These are phyloP conservation scores for Gossypium gossypioides DNA, from an alignment of 441 rosid species.

Conservation along the genomic window DNA sequence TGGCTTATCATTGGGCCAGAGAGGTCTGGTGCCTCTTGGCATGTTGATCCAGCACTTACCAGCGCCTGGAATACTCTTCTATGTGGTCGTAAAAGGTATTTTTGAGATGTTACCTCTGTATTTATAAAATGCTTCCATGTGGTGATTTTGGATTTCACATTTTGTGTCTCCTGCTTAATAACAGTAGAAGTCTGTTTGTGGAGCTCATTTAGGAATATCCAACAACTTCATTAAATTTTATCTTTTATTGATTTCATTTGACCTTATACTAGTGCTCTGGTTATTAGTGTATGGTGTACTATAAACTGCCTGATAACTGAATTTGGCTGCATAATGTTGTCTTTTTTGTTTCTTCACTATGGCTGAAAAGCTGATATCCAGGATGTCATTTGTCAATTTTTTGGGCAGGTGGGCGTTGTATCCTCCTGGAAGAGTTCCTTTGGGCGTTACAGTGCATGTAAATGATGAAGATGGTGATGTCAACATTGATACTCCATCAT, in stretches of 20 bases:
- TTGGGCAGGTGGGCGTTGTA: constrained; percentile 86
- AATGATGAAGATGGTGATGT: constrained; percentile 94
- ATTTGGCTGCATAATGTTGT: neutral
- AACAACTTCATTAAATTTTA: neutral
- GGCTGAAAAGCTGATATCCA: constrained; percentile 15
- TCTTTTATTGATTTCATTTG: neutral
- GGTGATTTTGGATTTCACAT: neutral
- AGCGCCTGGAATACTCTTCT: constrained; percentile 98
- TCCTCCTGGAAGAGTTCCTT: constrained; percentile 96
- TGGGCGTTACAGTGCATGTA: constrained; percentile 93
- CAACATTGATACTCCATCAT: constrained; percentile 76
- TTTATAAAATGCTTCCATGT: constrained; percentile 1
- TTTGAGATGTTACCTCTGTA: neutral
- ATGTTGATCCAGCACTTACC: constrained; percentile 95
- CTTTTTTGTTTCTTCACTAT: constrained; percentile 4
- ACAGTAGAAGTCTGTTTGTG: neutral
- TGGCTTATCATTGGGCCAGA: constrained; percentile 95
- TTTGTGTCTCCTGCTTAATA: neutral
- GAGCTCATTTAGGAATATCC: neutral
- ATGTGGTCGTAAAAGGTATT: constrained; percentile 83
- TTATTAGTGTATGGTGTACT: neutral
- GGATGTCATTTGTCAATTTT: constrained; percentile 6
- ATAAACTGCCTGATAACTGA: neutral
- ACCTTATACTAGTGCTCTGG: neutral
- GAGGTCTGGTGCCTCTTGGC: constrained; percentile 99